phyloP scores from a whole-genome alignment of 495 filamentous ascomycete species.

The Hyaloscypha hepaticicola region DNA sequence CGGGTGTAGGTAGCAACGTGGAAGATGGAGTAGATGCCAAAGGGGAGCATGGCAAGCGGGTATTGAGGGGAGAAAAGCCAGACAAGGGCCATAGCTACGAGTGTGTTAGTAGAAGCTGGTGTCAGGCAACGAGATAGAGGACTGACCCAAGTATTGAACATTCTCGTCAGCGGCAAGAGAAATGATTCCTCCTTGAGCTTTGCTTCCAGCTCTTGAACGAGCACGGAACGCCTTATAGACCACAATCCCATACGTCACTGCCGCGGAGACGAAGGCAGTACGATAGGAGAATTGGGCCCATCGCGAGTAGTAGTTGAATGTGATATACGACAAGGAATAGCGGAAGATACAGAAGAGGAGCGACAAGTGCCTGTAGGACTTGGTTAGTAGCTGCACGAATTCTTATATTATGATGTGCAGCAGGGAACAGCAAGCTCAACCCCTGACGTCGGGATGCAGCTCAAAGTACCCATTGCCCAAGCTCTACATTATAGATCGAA shows the following conservation, averaged over 20 bases:
- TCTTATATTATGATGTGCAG: conserved; percentile 20
- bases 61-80: conserved; percentile 94
- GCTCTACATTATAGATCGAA: not conserved
- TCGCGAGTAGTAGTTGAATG: conserved; percentile 73
- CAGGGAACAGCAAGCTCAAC: conserved; percentile 21
- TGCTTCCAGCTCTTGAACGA: conserved; percentile 63
- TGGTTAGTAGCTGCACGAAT: conserved; percentile 4
- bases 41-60: conserved; percentile 85
- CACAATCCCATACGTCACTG: conserved; percentile 93
- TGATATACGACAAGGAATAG: conserved; percentile 78
- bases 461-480: conserved; percentile 10
- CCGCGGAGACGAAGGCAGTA: conserved; percentile 81
- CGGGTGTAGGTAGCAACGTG: conserved; percentile 87
- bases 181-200: conserved; percentile 54
- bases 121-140: not conserved
- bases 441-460: conserved; percentile 10
- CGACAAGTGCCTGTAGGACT: conserved; percentile 65
- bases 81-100: conserved; percentile 83
- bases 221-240: conserved; percentile 98
- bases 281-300: conserved; percentile 83
- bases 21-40: conserved; percentile 96
- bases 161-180: conserved; percentile 85
- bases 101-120: conserved; percentile 7
- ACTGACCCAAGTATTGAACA: conserved; percentile 92
- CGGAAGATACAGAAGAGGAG: conserved; percentile 79